Evolutionary conservation across 768 basidiomycete genomes (phyloP), one percentile per base, ranked within the genome.

Genomic region (Psilocybe sp.): DNA sequence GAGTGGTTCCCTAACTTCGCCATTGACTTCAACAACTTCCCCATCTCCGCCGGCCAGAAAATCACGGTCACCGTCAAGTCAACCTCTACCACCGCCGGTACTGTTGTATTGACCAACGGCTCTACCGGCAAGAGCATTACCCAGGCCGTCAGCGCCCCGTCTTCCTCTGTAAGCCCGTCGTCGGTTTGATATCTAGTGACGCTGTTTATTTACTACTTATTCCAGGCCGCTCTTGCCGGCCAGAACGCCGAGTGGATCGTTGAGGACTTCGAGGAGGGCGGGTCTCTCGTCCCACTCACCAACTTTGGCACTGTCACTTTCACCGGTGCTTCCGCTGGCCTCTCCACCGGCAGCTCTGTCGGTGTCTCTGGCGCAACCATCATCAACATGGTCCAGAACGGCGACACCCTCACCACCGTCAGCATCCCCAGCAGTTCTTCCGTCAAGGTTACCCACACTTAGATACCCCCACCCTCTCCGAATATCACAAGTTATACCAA

Each of bases 241-340:
- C 51, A 58, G 51, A 58, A 58, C 38, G 57, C 57, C 16, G 57
- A 58, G 42, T 58, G 57, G 57, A 58, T 58, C 40, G 57, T 58
- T 32, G 57, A 58, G 57, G 57, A 58, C 53, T 58, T 58, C 36
- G 57, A 58, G 40, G 46, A 55, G 44, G 53, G 53, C n/a, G 47
- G 48, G 14, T 50, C 51, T 28, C 51, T 58, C 19, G 57, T 58
- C 14, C 46, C 51, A 20, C 47, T 58, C 39, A 49, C 57, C 41
- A 55, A 58, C 53, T 58, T 58, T 46, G 57, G 57, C 43, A 52
- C 47, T 15, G 57, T 58, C 48, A 58, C 57, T 28, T 58, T 58
- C 51, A 58, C 57, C 42, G 47, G 51, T 33, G 57, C 57, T 14
- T 40, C 48, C 11, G 57, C 57, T 11, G 47, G 49, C 45, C 53